Evolutionary conservation across 129 eudicot genomes (phyloP), one percentile per base, ranked within the genome.

Genomic region (Pseudognaphalium luteoalbum): DNA sequence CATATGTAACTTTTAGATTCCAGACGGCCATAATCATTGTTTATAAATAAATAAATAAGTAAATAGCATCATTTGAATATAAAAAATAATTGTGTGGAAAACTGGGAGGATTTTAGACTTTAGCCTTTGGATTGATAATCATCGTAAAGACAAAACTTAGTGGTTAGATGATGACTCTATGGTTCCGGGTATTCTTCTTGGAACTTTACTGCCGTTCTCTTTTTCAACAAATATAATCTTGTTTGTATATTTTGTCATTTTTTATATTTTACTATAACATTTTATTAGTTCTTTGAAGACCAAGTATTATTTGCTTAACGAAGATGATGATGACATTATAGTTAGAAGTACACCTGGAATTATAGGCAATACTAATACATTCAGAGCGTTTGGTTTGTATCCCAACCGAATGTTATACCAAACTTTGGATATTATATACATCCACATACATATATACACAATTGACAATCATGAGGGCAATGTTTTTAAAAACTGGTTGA

Each of bases 71-170:
- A 19, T 42, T 39, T 44, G 52, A 44, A 44, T 47, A 2, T 12
- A 47, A 47, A 47, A 3, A 47, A 14, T 12, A 14, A 11, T 47
- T 47, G 54, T 47, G 54, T 47, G 54, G 54, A 11, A 25, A 25
- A 25, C n/a, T n/a, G n/a, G n/a, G 28, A 25, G 28, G 28, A 25
- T 25, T 25, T 25, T 25, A 25, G 28, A 25, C 28, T 25, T 47
- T 3, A 72, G 35, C 33, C 19, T 71, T 34, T 72, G 52, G 54
- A 47, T 47, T 17, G n/a, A n/a, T n/a, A 25, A 56, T 73, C 37
- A 73, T 58, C 64, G 6, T 34, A 56, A 56, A 56, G 33, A 71
- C 75, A 71, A 72, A 35, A 57, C 22, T 22, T 6, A 58, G 77
- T 21, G 35, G 76, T 56, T 20, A 33, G 44, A 58, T 58, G 58